Conservation (phyloP, 1,284 basidiomycete species). For the Cutaneotrichosporon dermatis region DNA sequence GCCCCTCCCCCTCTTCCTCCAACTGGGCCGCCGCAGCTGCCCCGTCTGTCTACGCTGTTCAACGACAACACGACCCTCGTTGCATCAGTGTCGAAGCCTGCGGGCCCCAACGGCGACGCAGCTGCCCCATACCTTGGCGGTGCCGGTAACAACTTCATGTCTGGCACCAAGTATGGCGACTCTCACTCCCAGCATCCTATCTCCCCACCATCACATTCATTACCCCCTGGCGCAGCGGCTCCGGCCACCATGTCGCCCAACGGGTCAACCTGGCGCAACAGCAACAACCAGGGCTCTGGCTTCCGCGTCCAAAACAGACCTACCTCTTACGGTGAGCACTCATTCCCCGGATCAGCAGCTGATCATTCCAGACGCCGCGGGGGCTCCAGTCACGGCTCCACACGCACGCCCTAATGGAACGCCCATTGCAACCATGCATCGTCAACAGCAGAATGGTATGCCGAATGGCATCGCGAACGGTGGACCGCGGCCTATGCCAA, state of each 20-base stretch:
- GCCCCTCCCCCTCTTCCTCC: not conserved
- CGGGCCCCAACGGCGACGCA: not conserved
- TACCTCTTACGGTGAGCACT: not conserved
- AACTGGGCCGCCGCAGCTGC: slow-evolving; percentile 9
- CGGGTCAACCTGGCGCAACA: not conserved
- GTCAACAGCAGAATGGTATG: not conserved
- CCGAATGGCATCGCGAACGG: not conserved
- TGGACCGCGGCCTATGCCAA: not conserved
- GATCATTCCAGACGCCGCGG: not conserved
- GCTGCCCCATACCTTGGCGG: not conserved
- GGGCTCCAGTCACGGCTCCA: not conserved
- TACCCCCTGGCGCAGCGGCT: not conserved
- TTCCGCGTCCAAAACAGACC: not conserved
- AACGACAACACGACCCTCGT: not conserved
- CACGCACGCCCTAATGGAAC: slow-evolving; percentile 1
- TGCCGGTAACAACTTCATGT: slow-evolving; percentile 1
- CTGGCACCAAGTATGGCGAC: slow-evolving; percentile 2
- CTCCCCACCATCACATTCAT: not conserved
- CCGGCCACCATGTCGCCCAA: not conserved
- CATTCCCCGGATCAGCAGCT: not conserved
- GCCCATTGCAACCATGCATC: not conserved
- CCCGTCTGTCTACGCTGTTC: slow-evolving; percentile 8
- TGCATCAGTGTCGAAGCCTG: not conserved
- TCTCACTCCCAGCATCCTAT: not conserved
- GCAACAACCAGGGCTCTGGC: not conserved